Evolutionary conservation across 2,329 filamentous ascomycete species (phyloP), one percentile per base, ranked within the genome.

Genomic region (Cladobotryum protrusum): DNA sequence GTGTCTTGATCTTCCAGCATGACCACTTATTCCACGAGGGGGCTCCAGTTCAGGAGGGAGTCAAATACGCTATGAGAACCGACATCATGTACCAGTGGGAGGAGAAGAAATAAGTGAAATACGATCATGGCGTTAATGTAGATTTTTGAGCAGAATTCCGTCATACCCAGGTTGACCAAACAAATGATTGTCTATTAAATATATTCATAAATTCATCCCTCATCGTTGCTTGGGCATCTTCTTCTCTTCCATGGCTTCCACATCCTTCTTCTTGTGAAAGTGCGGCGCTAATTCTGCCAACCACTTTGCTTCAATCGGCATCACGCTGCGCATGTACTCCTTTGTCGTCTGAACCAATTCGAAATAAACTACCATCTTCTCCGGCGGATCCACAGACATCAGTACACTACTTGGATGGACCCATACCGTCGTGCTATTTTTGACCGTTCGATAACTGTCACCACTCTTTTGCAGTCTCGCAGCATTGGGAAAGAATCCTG

Each of bases 401-500:
- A 96, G 70, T 40, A 91, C 89, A 42, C 83, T 87, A 54, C 84
- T 89, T 0, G 93, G 93, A 66, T 99, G 93, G n/a, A 97, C 79
- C 65, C 89, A 92, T 2, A 96, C 90, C 5, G 86, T 88, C 59
- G 89, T 84, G 56, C 87, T 88, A 61, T 87, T 95, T 78, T 95
- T 96, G 57, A 97, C 83, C 0, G 90, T 96, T 17, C 91, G 81
- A 69, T 99, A 99, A 54, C 82, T 86, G 62, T 95, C 87, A 2
- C 93, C 93, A 39, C 86, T 86, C 43, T 87, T 78, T 64, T 93
- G 86, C 49, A 99, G 70, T 3, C 89, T 76, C 1, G 91, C 91
- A 0, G 91, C 90, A 65, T 97, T 96, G 15, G 88, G 85, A 75
- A 97, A 97, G 77, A 96, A 99, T 1, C 92, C 93, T 0, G 90